Evolutionary conservation across 2,329 filamentous ascomycete genomes (phyloP).

Genomic region (Thielaviopsis euricoi): DNA sequence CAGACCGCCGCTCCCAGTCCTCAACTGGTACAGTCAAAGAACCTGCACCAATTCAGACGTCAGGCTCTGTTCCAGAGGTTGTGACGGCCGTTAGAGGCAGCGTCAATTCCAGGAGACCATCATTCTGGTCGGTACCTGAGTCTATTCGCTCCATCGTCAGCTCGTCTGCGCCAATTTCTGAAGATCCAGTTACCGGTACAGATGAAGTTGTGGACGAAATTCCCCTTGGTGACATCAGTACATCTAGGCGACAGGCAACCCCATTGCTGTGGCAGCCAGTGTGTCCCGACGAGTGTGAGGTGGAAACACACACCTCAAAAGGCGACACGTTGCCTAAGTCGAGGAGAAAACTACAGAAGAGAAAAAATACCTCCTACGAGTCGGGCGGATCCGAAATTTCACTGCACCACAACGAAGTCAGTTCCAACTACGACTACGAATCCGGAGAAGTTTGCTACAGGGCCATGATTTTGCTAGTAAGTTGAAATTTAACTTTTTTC

Average conservation of each 20-base stretch:
- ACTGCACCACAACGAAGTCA: neutral
- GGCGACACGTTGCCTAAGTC: neutral
- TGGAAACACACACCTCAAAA: neutral
- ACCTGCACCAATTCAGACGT: neutral
- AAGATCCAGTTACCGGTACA: neutral
- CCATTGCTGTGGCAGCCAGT: neutral
- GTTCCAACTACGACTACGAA: neutral
- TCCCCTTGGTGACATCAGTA: neutral
- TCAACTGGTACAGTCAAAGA: neutral
- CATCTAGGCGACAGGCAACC: neutral
- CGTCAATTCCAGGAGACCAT: constrained; percentile 10
- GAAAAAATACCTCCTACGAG: neutral
- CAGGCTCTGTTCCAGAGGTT: neutral
- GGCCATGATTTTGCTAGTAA: constrained; percentile 4
- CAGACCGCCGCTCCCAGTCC: neutral
- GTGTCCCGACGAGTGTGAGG: neutral
- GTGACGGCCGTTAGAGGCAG: constrained; percentile 7
- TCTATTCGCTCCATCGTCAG: constrained; percentile 6
- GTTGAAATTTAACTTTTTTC: neutral
- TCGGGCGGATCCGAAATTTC: neutral
- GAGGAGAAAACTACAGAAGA: constrained; percentile 2
- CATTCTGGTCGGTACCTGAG: constrained; percentile 7
- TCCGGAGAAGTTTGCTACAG: neutral
- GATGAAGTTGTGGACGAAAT: neutral
- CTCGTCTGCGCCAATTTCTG: constrained; percentile 8